Evolutionary conservation across 2,329 filamentous ascomycete species (phyloP).

Genomic region (Alternaria sp.): DNA sequence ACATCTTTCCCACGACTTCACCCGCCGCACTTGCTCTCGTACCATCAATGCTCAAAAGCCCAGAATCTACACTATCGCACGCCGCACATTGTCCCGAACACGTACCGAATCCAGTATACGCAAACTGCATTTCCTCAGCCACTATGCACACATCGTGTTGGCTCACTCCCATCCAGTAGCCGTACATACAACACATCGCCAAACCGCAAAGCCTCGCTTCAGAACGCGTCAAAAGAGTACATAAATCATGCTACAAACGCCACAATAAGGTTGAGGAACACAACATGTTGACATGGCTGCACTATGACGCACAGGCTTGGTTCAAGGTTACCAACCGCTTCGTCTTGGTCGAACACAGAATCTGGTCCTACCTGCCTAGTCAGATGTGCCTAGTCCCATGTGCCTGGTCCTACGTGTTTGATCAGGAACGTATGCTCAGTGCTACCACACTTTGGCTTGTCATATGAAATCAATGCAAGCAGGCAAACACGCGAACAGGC

Average conservation of each 20-base stretch:
- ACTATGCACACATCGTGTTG: not conserved
- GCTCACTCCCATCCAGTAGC: not conserved
- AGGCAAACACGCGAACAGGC: not conserved
- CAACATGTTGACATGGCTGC: not conserved
- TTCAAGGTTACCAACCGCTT: not conserved
- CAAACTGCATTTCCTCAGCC: not conserved
- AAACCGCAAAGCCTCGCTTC: not conserved
- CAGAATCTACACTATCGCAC: not conserved
- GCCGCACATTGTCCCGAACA: not conserved
- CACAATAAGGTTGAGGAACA: slow-evolving; percentile 1
- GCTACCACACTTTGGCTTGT: not conserved
- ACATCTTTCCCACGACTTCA: no score
- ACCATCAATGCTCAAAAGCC: not conserved
- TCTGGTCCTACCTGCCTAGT: slow-evolving; percentile 1
- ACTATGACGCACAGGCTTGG: not conserved
- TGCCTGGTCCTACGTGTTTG: not conserved
- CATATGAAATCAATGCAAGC: not conserved
- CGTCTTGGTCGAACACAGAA: not conserved
- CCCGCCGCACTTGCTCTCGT: not conserved
- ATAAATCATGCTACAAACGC: not conserved
- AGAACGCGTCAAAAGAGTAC: not conserved
- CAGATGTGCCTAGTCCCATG: not conserved
- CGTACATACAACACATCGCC: not conserved
- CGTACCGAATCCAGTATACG: not conserved
- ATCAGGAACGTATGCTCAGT: not conserved